Evolutionary conservation across 192 early-diverging fungal genomes (phyloP), one percentile per base, ranked within the genome.

Genomic region (Rhizophagus clarus): DNA sequence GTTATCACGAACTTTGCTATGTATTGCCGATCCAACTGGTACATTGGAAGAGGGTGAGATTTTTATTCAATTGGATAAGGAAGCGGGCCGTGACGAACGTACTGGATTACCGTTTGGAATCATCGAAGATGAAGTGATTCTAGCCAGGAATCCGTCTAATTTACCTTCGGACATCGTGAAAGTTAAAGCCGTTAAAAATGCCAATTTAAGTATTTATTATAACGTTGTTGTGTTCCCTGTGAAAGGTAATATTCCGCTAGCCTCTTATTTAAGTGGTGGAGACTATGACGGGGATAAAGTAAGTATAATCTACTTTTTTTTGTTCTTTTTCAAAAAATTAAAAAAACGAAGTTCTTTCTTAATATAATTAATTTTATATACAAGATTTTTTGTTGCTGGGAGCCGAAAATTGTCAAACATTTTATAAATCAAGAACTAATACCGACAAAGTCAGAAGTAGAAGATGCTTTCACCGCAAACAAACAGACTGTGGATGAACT

Each of bases 371-470:
- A 12, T 12, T 12, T 45, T 12, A 0, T 12, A 45, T 45, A 45
- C 42, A 12, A 84, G 84, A 45, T 85, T 15, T 85, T 85, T 60
- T 83, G 82, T 70, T 85, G 82, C 28, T 85, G 84, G 84, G 84
- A 85, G 74, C 74, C 80, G 1, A 49, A 76, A 12, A 69, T 85
- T 4, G 82, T 79, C 2, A 42, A 81, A 9, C 26, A 45, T 1
- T 85, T 79, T 49, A 26, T 31, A 17, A 77, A 76, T 24, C 63
- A 61, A 2, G 66, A 63, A 15, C 37, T 83, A 1, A 7, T 17
- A 4, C 15, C 31, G 10, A 49, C 51, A 10, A 22, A 37, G 4
- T 29, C 76, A 34, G 17, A 22, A 7, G 82, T 83, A 4, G 49
- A 70, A 47, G 37, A 71, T 10, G 82, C 80, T 4, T 83, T 85